Evolutionary conservation across 257 asterid species (phyloP), one percentile per base, ranked within the genome.

Genomic region (Penstemon davidsonii): DNA sequence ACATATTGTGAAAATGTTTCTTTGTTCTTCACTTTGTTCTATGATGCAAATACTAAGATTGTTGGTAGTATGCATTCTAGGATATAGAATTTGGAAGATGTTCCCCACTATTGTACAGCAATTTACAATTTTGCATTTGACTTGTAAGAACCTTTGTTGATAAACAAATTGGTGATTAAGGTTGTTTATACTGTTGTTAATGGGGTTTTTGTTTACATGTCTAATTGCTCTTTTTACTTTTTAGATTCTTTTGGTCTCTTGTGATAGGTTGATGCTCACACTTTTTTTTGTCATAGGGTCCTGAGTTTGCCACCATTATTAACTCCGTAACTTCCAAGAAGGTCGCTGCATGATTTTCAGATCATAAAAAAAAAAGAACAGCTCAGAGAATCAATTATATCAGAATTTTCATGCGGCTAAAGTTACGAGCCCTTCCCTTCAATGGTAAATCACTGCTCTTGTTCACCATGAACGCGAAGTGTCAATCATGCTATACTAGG

Each of bases 321-420:
- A 94, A 94, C 82, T 91, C 99, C 12, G 99, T 88, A 62, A 86
- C 97, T 41, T 83, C 95, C 56, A 94, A 94, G 87, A 94, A 86
- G 85, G 96, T 91, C 36, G 87, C 96, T 61, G 96, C 89, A 46
- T 94, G 87, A 87, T 79, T 65, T 57, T 45, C 53, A 3, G 15
- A 57, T 61, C 71, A 57, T 61, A 68, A 43, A 41, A 68, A 53
- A 38, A 19, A 69, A 25, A 62, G 64, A 62, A 45, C 36, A 62
- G 78, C 79, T 67, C 66, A 62, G 81, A 78, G 77, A 54, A 72
- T 60, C 69, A 55, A 59, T 38, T 45, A 59, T 65, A 38, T 67
- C 42, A 68, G 49, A 60, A 45, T 64, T 63, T 69, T 50, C 50
- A 15, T 4, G 54, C 67, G 68, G 68, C 67, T 58, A 53, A 74